A percentile compares a stretch with the other conserved stretches of the same genome.
phyloP scores from a whole-genome alignment of 768 basidiomycete species.

The Cantharellus anzutake region DNA sequence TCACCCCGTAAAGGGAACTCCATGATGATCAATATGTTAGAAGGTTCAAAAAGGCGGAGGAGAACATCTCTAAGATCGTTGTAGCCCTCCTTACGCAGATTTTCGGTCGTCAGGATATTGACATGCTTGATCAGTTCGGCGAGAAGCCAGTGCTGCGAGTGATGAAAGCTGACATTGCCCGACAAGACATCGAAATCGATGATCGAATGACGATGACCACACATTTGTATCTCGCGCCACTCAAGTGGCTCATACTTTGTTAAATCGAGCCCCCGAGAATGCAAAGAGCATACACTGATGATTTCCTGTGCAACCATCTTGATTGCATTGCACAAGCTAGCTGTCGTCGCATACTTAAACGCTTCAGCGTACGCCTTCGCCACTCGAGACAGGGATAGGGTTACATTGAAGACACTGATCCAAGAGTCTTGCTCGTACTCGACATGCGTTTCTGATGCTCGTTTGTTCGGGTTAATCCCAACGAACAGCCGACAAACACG shows the following conservation, averaged over 20 bases:
- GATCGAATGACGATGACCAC: constrained; percentile 35
- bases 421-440: constrained; percentile 95
- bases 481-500: constrained; percentile 77
- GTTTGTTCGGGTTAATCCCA: constrained; percentile 79
- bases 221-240: constrained; percentile 52
- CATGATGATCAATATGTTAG: constrained; percentile 52
- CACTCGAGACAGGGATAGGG: constrained; percentile 70
- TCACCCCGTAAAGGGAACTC: constrained; percentile 81
- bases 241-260: constrained; percentile 40
- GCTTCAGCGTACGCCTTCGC: constrained; percentile 83
- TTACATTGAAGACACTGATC: constrained; percentile 93
- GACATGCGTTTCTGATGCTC: constrained; percentile 65
- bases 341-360: constrained; percentile 36
- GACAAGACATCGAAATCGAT: constrained; percentile 63
- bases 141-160: constrained; percentile 78
- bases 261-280: constrained; percentile 48
- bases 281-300: constrained; percentile 45
- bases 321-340: constrained; percentile 48
- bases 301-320: constrained; percentile 51
- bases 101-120: constrained; percentile 38
- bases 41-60: constrained; percentile 36
- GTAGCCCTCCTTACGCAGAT: constrained; percentile 32
- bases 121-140: constrained; percentile 79
- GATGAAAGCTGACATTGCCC: constrained; percentile 82
- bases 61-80: constrained; percentile 41